phyloP scores from a whole-genome alignment of 2,329 filamentous ascomycete species.

The Penicillium verrucosum region DNA sequence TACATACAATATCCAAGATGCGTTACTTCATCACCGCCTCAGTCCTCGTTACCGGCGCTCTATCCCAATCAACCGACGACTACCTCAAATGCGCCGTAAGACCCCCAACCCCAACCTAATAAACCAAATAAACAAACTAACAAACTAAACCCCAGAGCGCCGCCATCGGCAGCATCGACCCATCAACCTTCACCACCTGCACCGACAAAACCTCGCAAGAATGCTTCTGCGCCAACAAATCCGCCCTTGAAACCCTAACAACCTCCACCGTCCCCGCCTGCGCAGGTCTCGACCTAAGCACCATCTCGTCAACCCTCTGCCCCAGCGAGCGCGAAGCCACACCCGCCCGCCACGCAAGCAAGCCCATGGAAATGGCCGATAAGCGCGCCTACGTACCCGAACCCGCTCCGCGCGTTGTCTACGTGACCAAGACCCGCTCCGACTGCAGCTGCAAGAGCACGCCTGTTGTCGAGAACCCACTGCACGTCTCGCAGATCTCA shows the following conservation, averaged over 20 bases:
- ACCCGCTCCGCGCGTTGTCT: slow-evolving; percentile 14
- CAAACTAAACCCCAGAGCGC: slow-evolving; percentile 2
- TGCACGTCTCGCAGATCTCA: slow-evolving; percentile 22
- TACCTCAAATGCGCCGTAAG: slow-evolving; percentile 21
- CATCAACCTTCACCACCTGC: slow-evolving; percentile 12
- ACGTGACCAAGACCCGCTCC: slow-evolving; percentile 22
- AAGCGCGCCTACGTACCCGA: slow-evolving; percentile 17
- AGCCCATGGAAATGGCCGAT: slow-evolving; percentile 16
- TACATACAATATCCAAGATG: slow-evolving; percentile 12
- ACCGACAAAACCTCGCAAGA: slow-evolving; percentile 7
- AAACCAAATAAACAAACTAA: not conserved
- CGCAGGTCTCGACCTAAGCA: slow-evolving; percentile 9
- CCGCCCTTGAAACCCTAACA: slow-evolving; percentile 8
- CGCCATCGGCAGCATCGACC: slow-evolving; percentile 2
- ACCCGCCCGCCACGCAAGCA: slow-evolving; percentile 18
- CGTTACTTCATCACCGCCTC: slow-evolving; percentile 18
- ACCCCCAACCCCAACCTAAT: too few species aligned
- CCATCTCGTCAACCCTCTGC: slow-evolving; percentile 7
- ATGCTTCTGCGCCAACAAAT: slow-evolving; percentile 21
- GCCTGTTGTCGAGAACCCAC: not conserved
- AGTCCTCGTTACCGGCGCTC: slow-evolving; percentile 14
- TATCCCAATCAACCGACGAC: slow-evolving; percentile 7
- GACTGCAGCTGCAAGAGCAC: slow-evolving; percentile 22
- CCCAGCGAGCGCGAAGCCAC: not conserved
- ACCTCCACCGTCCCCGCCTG: slow-evolving; percentile 6